Evolutionary conservation across 164 flowering plant genomes (phyloP).

Genomic region (Kalanchoe fedtschenkoi): DNA sequence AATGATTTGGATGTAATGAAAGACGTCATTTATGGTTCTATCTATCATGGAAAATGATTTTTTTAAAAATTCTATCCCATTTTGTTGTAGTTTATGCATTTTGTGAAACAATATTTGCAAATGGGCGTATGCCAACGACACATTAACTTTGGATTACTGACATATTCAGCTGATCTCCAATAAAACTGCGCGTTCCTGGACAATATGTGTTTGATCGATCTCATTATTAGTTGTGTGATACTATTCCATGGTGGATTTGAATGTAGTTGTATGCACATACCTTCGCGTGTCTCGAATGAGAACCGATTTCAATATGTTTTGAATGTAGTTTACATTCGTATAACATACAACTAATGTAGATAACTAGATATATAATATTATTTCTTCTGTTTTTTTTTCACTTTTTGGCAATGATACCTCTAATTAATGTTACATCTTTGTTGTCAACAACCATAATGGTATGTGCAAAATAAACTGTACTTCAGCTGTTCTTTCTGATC

Average conservation of each 20-base stretch:
- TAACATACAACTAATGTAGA: too few relatives aligned
- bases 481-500: neutral
- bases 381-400: too few relatives aligned
- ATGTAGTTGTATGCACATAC: too few relatives aligned
- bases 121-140: neutral
- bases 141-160: neutral
- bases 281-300: neutral
- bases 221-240: neutral
- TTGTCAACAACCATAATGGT: too few relatives aligned
- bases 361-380: too few relatives aligned
- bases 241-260: neutral
- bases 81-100: neutral
- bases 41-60: neutral
- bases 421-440: too few relatives aligned
- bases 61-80: neutral
- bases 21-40: too few relatives aligned
- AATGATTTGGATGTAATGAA: neutral
- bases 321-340: neutral
- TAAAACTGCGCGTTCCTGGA: neutral
- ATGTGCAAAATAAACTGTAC: too few relatives aligned
- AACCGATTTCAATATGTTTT: neutral
- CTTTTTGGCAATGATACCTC: too few relatives aligned
- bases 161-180: neutral
- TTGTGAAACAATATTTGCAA: neutral
- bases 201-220: neutral